Percentiles rank a stretch among this genome's conserved stretches.
phyloP scores from a whole-genome alignment of 352 stramenopile species.

The Phytophthora cryptogea region DNA sequence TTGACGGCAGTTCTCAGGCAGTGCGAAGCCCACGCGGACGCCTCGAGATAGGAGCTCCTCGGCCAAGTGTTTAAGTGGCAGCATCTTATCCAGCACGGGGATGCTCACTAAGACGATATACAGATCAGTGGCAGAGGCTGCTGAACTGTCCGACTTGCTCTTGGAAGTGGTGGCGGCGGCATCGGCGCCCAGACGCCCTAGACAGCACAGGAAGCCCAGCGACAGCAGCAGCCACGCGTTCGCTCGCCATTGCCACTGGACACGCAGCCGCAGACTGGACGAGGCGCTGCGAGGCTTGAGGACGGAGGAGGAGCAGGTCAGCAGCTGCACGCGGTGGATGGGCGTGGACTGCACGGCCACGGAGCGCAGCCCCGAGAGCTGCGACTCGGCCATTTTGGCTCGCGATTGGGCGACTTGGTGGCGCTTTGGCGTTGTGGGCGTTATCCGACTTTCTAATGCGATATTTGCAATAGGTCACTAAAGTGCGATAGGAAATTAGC shows the following conservation, averaged over 20 bases:
- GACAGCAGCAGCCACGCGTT: slow-evolving; percentile 42
- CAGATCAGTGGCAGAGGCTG: slow-evolving; percentile 32
- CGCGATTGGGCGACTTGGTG: slow-evolving; percentile 23
- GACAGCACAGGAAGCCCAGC: slow-evolving; percentile 31
- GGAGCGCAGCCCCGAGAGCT: slow-evolving; percentile 45
- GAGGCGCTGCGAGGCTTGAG: slow-evolving; percentile 5
- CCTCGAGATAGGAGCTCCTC: slow-evolving; percentile 74
- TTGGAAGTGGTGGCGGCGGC: slow-evolving; percentile 17
- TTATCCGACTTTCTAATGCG: not conserved
- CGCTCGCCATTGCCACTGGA: slow-evolving; percentile 37
- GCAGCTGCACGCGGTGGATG: slow-evolving; percentile 44
- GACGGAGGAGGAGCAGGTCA: slow-evolving; percentile 1
- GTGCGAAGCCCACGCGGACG: slow-evolving; percentile 76
- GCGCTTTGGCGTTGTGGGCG: slow-evolving; percentile 12
- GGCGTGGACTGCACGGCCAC: slow-evolving; percentile 57
- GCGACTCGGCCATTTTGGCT: slow-evolving; percentile 24
- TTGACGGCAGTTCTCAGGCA: slow-evolving; percentile 81
- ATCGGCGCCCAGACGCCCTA: slow-evolving; percentile 13
- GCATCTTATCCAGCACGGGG: slow-evolving; percentile 81
- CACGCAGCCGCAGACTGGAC: slow-evolving; percentile 14
- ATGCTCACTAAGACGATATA: slow-evolving; percentile 88
- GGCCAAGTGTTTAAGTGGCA: slow-evolving; percentile 80
- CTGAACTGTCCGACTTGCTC: slow-evolving; percentile 12
- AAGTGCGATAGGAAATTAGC: slow-evolving; percentile 12
- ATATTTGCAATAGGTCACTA: too few species aligned